phyloP scores from a whole-genome alignment of 345 rosid genomes.

The Dovyalis caffra region DNA sequence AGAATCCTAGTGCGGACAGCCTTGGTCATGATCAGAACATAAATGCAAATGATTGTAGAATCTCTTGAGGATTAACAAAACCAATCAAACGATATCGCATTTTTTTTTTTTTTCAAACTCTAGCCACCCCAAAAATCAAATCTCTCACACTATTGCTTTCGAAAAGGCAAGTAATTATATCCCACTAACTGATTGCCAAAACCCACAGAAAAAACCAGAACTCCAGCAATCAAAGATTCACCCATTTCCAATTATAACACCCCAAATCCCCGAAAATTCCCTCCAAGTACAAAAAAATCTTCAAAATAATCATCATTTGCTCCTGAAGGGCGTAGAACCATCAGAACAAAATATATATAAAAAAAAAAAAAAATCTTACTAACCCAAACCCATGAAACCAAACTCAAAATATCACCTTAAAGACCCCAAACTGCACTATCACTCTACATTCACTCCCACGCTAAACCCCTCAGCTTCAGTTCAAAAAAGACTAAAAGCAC shows the following conservation, averaged over 20 bases:
- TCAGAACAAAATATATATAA: not conserved
- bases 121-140: constrained; percentile 12
- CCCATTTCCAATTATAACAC: constrained; percentile 5
- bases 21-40: constrained; percentile 68
- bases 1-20: constrained; percentile 70
- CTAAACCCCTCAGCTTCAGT: constrained; percentile 7
- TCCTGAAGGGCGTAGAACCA: constrained; percentile 16
- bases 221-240: constrained; percentile 23
- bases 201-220: constrained; percentile 23
- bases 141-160: constrained; percentile 19
- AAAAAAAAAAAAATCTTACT: not conserved
- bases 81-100: constrained; percentile 43
- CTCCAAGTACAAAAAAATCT: constrained; percentile 13
- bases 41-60: constrained; percentile 15
- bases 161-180: constrained; percentile 11
- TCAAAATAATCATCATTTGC: constrained; percentile 14
- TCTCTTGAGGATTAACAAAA: constrained; percentile 26
- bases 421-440: constrained; percentile 5
- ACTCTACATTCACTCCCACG: not conserved
- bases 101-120: constrained; percentile 15
- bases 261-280: constrained; percentile 16
- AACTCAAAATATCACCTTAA: constrained; percentile 10
- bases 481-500: constrained; percentile 8
- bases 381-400: constrained; percentile 26
- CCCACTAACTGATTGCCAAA: constrained; percentile 11